These are phyloP conservation scores for Phytophthora tubulina DNA, from an alignment of 352 stramenopile genomes.

Conservation along the genomic window DNA sequence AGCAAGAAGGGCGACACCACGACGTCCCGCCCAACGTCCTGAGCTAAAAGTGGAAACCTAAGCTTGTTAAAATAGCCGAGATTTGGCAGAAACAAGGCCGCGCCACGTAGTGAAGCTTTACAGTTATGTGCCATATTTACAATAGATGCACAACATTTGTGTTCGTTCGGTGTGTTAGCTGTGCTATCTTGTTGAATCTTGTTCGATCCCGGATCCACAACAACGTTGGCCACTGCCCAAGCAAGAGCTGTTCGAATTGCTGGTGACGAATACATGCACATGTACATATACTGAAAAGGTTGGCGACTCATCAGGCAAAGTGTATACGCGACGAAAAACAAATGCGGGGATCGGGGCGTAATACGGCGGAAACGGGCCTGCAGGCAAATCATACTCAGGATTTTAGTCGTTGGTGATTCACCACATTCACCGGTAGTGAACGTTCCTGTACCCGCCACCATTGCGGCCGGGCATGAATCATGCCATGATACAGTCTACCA, in stretches of 20 bases:
- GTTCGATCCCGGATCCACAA: too few species aligned
- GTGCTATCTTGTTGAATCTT: too few species aligned
- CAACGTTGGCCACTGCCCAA: too few species aligned
- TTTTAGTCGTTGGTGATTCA: not conserved
- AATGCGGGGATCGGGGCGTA: not conserved
- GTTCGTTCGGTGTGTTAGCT: too few species aligned
- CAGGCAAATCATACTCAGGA: slow-evolving; percentile 2
- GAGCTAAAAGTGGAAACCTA: not conserved
- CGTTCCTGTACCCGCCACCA: not conserved
- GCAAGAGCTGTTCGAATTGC: too few species aligned
- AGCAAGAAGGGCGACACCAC: slow-evolving; percentile 1
- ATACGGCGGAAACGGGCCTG: not conserved
- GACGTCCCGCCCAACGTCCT: slow-evolving; percentile 1
- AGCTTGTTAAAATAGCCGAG: not conserved
- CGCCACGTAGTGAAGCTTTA: not conserved
- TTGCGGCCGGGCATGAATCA: too few species aligned
- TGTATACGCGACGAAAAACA: slow-evolving; percentile 5
- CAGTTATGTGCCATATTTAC: not conserved
- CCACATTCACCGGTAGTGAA: not conserved
- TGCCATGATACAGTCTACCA: slow-evolving; percentile 13
- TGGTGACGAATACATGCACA: too few species aligned
- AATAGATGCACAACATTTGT: too few species aligned
- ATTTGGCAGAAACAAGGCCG: not conserved
- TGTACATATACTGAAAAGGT: too few species aligned
- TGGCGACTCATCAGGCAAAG: not conserved